A percentile compares a stretch with the other conserved stretches of the same genome.
Conservation (phyloP, 179 eudicot genomes). For the Gypsophila paniculata region DNA sequence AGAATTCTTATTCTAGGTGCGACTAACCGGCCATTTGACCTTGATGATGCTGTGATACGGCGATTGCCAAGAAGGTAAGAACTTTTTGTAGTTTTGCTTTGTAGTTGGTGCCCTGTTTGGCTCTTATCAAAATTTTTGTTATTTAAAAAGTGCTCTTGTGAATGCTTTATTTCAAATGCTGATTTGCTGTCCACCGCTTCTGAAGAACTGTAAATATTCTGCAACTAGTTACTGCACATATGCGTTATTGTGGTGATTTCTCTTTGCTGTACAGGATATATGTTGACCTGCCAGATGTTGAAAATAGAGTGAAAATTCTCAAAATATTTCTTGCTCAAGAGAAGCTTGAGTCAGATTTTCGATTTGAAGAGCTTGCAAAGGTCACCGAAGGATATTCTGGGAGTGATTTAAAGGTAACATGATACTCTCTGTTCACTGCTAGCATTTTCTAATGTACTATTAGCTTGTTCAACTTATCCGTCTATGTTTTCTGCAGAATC, state of each 20-base stretch:
- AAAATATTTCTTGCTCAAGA: conserved; percentile 81
- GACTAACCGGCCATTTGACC: conserved; percentile 98
- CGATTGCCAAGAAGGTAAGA: conserved; percentile 85
- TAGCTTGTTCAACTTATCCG: conserved; percentile 1
- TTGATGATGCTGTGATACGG: conserved; percentile 99
- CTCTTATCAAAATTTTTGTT: background rate
- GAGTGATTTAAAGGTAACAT: conserved; percentile 84
- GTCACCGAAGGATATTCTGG: conserved; percentile 97
- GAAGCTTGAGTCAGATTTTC: conserved; percentile 60
- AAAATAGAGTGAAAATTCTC: conserved; percentile 74
- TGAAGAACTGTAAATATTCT: background rate
- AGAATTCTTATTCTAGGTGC: conserved; percentile 95
- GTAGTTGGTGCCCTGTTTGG: background rate
- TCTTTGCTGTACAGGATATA: conserved; percentile 53
- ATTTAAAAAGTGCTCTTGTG: background rate
- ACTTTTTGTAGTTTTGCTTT: background rate
- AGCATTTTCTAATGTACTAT: background rate
- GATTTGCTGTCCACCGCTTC: background rate
- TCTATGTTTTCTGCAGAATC: conserved; percentile 55
- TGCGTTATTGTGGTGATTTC: background rate
- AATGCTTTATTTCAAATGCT: background rate
- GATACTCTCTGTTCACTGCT: background rate
- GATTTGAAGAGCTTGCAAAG: conserved; percentile 66
- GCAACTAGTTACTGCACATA: background rate
- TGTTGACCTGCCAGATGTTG: conserved; percentile 91